Percentiles rank a stretch among this genome's conserved stretches.
These are phyloP conservation scores for Porcisia deanei DNA, from an alignment of 208 protist genomes.

Conservation along the genomic window DNA sequence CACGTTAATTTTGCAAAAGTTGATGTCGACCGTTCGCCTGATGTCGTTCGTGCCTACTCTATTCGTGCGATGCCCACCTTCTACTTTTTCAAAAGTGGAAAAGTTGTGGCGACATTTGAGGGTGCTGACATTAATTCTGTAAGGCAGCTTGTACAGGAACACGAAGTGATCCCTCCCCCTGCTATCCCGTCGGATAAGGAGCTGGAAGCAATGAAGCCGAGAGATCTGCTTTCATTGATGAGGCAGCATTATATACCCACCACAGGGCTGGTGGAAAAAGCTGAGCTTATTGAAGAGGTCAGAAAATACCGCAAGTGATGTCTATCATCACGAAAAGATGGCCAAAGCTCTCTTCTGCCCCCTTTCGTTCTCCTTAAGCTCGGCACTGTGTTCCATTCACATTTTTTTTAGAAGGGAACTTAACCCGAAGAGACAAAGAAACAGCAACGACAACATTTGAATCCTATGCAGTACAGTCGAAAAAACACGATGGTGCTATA, in stretches of 20 bases:
- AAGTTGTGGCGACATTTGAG: constrained; percentile 55
- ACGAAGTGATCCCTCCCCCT: constrained; percentile 53
- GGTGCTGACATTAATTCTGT: constrained; percentile 63
- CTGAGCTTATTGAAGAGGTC: constrained; percentile 52
- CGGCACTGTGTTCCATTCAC: background rate
- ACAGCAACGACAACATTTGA: background rate
- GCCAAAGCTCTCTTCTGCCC: background rate
- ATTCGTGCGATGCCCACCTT: constrained; percentile 75
- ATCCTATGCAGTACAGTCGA: background rate
- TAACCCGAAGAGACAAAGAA: background rate
- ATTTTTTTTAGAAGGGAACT: background rate
- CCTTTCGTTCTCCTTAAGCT: background rate
- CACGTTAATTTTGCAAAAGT: constrained; percentile 74
- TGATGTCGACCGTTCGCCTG: constrained; percentile 54
- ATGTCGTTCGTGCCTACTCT: constrained; percentile 51
- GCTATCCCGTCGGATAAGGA: constrained; percentile 59
- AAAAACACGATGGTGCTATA: too few relatives aligned
- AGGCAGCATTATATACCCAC: constrained; percentile 40
- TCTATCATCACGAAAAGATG: background rate
- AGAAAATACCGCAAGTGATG: constrained; percentile 45
- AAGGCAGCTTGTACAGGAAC: constrained; percentile 30
- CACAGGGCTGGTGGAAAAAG: constrained; percentile 57
- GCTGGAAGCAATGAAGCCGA: constrained; percentile 46
- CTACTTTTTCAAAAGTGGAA: constrained; percentile 60
- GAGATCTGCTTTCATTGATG: constrained; percentile 61